Conservation (phyloP, 2,329 filamentous ascomycete genomes). For the Calonectria crousiana region DNA sequence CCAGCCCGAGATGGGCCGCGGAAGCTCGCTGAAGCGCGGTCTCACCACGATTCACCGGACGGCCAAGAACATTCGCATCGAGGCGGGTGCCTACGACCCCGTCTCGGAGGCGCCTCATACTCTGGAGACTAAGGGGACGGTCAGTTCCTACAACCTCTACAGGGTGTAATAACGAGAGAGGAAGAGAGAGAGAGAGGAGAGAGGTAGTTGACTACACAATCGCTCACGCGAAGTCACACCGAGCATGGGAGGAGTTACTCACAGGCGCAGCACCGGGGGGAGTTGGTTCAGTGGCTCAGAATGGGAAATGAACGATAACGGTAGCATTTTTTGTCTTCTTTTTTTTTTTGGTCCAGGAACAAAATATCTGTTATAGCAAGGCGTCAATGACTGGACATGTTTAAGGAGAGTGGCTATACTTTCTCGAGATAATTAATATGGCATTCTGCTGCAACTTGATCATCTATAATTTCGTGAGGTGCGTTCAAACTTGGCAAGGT, state of each 20-base stretch:
- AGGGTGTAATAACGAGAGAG: background rate
- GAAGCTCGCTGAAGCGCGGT: background rate
- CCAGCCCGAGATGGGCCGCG: background rate
- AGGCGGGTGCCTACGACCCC: conserved; percentile 19
- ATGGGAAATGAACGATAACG: conserved; percentile 4
- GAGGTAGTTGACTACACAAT: background rate
- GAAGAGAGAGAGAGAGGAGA: too few species aligned
- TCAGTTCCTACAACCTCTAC: conserved; percentile 1
- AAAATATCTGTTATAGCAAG: background rate
- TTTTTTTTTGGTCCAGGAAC: background rate
- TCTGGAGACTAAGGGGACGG: background rate
- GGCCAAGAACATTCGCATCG: conserved; percentile 23
- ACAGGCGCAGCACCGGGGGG: background rate
- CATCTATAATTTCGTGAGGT: background rate
- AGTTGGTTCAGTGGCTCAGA: background rate
- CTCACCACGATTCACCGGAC: conserved; percentile 15
- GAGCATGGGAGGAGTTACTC: background rate
- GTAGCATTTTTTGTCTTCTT: background rate
- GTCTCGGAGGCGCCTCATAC: background rate
- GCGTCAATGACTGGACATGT: background rate
- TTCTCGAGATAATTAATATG: background rate
- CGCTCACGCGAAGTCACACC: background rate
- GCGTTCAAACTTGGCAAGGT: background rate
- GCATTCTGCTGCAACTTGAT: background rate
- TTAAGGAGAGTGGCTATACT: background rate